These are phyloP conservation scores for Candida khao-thaluensis DNA, from an alignment of 805 yeast species.

Conservation along the genomic window DNA sequence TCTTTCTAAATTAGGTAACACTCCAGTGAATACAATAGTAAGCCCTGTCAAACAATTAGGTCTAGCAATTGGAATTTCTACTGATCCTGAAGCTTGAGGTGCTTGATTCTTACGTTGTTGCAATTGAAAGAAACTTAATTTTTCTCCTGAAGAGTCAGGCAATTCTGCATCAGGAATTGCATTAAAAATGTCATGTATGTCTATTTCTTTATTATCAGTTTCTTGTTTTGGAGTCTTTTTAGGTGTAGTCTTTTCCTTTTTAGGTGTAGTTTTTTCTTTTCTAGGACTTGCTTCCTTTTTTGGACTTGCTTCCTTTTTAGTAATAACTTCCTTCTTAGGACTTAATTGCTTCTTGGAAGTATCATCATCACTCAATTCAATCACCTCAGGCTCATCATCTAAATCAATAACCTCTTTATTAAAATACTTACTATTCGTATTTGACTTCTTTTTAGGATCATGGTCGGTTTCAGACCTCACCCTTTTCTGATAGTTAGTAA, in stretches of 20 bases:
- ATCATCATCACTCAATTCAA: constrained; percentile 21
- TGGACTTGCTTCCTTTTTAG: constrained; percentile 5
- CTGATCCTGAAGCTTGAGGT: constrained; percentile 32
- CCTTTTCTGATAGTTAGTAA: constrained; percentile 11
- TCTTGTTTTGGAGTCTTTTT: constrained; percentile 2
- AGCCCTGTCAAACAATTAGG: constrained; percentile 86
- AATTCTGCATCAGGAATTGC: constrained; percentile 75
- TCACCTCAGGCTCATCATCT: constrained; percentile 10
- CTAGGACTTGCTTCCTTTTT: no score
- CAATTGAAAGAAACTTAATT: constrained; percentile 55
- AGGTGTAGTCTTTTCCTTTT: no score
- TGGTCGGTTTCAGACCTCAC: neutral
- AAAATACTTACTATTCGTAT: constrained; percentile 12
- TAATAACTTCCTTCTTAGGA: no score
- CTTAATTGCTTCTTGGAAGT: no score
- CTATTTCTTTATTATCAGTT: neutral
- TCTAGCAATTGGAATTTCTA: constrained; percentile 73
- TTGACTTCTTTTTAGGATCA: constrained; percentile 5
- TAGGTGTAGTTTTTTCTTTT: no score
- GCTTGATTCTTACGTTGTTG: constrained; percentile 22
- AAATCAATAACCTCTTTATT: constrained; percentile 14
- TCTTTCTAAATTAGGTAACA: constrained; percentile 75
- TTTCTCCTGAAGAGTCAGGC: constrained; percentile 51
- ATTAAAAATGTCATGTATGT: constrained; percentile 19
- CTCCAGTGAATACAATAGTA: constrained; percentile 92